Conservation (phyloP, 2,329 filamentous ascomycete species). For the Ophiostoma australiae region DNA sequence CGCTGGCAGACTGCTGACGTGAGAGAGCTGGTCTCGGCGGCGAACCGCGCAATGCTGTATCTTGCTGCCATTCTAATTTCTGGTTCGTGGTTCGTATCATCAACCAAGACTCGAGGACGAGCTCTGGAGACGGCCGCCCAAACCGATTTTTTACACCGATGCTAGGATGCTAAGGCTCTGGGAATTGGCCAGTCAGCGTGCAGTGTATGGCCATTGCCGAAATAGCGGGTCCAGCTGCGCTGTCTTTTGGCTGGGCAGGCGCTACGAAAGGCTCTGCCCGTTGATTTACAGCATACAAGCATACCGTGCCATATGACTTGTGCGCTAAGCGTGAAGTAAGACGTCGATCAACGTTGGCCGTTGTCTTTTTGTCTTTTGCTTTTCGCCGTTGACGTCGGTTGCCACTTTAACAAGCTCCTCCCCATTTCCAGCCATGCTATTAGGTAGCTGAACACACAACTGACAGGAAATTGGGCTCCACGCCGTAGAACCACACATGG, state of each 20-base stretch:
- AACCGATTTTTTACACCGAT: not conserved
- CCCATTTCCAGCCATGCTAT: not conserved
- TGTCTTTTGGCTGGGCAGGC: not conserved
- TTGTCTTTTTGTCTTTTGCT: not conserved
- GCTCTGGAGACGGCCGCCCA: not conserved
- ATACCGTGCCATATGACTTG: not conserved
- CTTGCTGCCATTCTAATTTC: slow-evolving; percentile 16
- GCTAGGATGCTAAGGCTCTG: slow-evolving; percentile 4
- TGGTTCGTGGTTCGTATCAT: not conserved
- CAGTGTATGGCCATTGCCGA: slow-evolving; percentile 6
- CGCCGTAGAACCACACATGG: not conserved
- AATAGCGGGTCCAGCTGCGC: slow-evolving; percentile 19
- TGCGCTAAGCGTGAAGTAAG: not conserved
- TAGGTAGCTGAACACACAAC: not conserved
- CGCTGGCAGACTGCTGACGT: not conserved
- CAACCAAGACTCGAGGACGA: not conserved
- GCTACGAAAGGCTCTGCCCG: not conserved
- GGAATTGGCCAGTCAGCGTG: slow-evolving; percentile 26
- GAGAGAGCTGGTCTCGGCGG: slow-evolving; percentile 11
- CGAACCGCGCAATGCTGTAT: slow-evolving; percentile 8
- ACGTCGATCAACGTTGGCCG: not conserved
- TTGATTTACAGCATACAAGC: not conserved
- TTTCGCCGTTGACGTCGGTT: not conserved
- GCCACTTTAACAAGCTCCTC: not conserved
- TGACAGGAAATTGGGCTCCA: not conserved